phyloP scores from a whole-genome alignment of 2,329 filamentous ascomycete species.

The Colletotrichum melonis region DNA sequence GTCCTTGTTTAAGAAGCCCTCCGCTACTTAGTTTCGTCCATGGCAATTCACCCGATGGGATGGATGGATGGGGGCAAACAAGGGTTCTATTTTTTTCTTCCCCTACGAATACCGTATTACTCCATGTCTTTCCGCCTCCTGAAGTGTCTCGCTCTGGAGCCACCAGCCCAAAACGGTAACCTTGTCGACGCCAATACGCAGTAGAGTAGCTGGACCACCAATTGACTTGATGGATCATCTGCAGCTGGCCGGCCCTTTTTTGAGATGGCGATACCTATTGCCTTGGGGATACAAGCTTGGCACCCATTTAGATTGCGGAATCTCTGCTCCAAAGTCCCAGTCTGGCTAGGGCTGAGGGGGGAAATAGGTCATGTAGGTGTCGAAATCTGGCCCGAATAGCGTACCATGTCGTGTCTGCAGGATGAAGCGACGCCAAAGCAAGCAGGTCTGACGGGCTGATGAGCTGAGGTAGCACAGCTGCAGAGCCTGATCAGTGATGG shows the following conservation, averaged over 20 bases:
- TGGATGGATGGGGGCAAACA: constrained; percentile 4
- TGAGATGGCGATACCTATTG: neutral
- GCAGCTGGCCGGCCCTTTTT: neutral
- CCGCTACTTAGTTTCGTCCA: neutral
- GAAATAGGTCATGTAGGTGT: neutral
- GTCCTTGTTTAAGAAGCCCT: neutral
- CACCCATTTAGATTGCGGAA: neutral
- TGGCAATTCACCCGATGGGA: neutral
- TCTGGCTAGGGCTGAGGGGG: neutral
- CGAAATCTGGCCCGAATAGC: neutral
- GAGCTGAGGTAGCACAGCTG: neutral
- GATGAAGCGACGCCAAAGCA: neutral
- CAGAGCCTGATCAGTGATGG: neutral
- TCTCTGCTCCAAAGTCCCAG: neutral
- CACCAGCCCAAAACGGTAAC: neutral
- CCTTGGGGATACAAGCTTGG: neutral
- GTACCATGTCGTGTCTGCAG: neutral
- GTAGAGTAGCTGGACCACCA: neutral
- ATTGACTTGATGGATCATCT: neutral
- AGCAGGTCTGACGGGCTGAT: neutral
- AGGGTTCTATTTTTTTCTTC: neutral
- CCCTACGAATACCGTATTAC: neutral
- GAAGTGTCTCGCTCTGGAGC: constrained; percentile 10
- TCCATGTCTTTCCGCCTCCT: neutral
- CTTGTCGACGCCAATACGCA: neutral